phyloP scores from a whole-genome alignment of 176 grass and related monocot species.

The sorghum (Sorghum bicolor) region Sorghum_bicolor_NCBIv3 NC_012873.2:62515501-62516000 shows the following conservation, averaged over 20 bases:
- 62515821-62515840: neutral
- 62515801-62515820: neutral
- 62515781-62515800: neutral
- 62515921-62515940: slow-evolving; percentile 54
- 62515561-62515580: slow-evolving; percentile 93
- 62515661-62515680: no score
- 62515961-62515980: slow-evolving; percentile 32
- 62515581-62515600: slow-evolving; percentile 97
- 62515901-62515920: slow-evolving; percentile 56
- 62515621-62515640: slow-evolving; percentile 85
- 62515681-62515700: neutral
- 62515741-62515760: neutral
- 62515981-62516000: slow-evolving; percentile 26
- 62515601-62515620: slow-evolving; percentile 93
- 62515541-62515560: slow-evolving; percentile 74
- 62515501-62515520: slow-evolving; percentile 4
- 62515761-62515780: neutral
- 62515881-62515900: neutral
- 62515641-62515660: slow-evolving; percentile 55
- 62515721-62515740: neutral
- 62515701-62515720: neutral
- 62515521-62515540: slow-evolving; percentile 38
- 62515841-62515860: slow-evolving; percentile 50
- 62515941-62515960: slow-evolving; percentile 61
- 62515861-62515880: slow-evolving; percentile 38